Evolutionary conservation across 345 rosid genomes (phyloP), one percentile per base, ranked within the genome.

Genomic region (Arabidopsis suecica): DNA sequence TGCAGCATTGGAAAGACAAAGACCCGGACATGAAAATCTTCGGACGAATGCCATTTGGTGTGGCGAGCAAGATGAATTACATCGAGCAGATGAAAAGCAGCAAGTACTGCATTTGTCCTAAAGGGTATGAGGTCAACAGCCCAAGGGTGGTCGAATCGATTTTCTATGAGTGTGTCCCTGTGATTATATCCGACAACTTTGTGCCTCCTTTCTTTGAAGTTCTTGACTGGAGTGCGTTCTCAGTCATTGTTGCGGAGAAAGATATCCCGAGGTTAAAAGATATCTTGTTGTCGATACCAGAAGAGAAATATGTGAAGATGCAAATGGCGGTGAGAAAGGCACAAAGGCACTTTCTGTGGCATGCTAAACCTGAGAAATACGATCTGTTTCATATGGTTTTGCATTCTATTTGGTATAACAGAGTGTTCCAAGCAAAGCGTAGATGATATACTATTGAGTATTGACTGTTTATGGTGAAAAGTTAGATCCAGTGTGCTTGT

Each of bases 351-450:
- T 91, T 91, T 72, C 88, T 91, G 4, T 94, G 98, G 97, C 97
- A 94, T 76, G 84, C 87, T 10, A 86, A 77, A 78, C 97, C 98
- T 0, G 65, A 85, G 76, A 94, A 83, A 82, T 88, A 91, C 11
- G 98, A 94, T 84, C 82, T 94, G 51, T 94, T 94, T 75, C 82
- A 88, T 83, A 91, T 94, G 98, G 88, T 91, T 44, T 93, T 91
- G 58, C 98, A 94, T 76, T 91, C 97, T 1, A 83, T 94, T 57
- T 94, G 98, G 97, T 74, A 94, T 73, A 91, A 91, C 65, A 79
- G 93, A 83, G 95, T 94, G 72, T 79, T 84, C 76, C 97, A 94
- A 82, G 85, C 84, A 34, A 91, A 94, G 71, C 90, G 72, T 18
- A 79, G 94, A 68, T 88, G 34, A 73, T 40, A 18, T 47, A 42